phyloP scores from a whole-genome alignment of 805 yeast species.

The Cyberlindnera xylosilytica region DNA sequence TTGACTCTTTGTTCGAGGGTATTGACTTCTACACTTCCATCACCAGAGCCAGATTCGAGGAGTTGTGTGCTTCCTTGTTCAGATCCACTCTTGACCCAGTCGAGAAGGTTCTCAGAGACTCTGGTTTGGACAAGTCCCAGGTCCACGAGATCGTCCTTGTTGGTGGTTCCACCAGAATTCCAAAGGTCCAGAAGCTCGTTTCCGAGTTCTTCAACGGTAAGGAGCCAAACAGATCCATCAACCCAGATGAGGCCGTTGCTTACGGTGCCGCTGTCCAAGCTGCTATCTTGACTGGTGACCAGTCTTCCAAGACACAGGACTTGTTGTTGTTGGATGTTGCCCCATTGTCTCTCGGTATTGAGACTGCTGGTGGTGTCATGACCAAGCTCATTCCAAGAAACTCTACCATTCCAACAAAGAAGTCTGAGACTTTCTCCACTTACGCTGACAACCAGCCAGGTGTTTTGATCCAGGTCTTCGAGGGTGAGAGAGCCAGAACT shows the following conservation, averaged over 20 bases:
- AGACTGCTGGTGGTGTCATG: slow-evolving; percentile 99
- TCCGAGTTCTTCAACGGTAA: slow-evolving; percentile 97
- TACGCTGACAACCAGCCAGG: slow-evolving; percentile 98
- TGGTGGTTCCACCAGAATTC: slow-evolving; percentile 98
- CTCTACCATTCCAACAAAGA: slow-evolving; percentile 96
- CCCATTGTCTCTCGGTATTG: slow-evolving; percentile 96
- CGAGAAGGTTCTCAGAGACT: slow-evolving; percentile 88
- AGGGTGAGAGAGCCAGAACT: slow-evolving; percentile 97
- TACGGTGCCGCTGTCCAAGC: slow-evolving; percentile 99
- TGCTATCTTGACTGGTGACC: slow-evolving; percentile 93
- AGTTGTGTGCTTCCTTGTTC: slow-evolving; percentile 89
- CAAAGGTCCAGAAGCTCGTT: slow-evolving; percentile 92
- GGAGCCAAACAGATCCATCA: slow-evolving; percentile 94
- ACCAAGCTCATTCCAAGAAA: slow-evolving; percentile 96
- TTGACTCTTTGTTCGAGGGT: slow-evolving; percentile 94
- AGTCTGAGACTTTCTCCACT: slow-evolving; percentile 94
- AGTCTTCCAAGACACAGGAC: slow-evolving; percentile 95
- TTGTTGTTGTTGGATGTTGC: slow-evolving; percentile 93
- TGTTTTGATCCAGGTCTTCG: slow-evolving; percentile 94
- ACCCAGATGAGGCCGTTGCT: slow-evolving; percentile 99
- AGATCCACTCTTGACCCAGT: slow-evolving; percentile 94
- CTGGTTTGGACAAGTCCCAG: slow-evolving; percentile 85
- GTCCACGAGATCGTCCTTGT: slow-evolving; percentile 92
- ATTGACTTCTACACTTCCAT: slow-evolving; percentile 93
- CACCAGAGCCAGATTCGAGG: slow-evolving; percentile 98